Evolutionary conservation across 805 yeast genomes (phyloP).

Genomic region (Candida saitoana): DNA sequence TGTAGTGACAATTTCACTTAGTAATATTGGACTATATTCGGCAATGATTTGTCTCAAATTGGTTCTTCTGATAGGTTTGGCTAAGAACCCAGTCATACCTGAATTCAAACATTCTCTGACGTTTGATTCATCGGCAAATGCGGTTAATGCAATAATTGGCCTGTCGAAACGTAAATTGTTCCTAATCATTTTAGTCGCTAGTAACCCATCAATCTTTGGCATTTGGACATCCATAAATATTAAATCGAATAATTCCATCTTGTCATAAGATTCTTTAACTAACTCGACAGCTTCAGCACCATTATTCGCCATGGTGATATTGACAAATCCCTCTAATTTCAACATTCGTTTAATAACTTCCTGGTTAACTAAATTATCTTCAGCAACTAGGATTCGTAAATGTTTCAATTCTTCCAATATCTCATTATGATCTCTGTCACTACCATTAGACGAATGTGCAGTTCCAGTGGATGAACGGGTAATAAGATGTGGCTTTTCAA

Average conservation of each 20-base stretch:
- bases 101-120: conserved; percentile 77
- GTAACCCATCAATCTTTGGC: conserved; percentile 89
- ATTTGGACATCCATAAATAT: conserved; percentile 97
- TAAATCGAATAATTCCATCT: conserved; percentile 52
- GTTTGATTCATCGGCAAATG: conserved; percentile 90
- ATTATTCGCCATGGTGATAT: conserved; percentile 77
- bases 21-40: conserved; percentile 40
- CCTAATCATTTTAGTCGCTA: conserved; percentile 75
- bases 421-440: conserved; percentile 14
- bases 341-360: conserved; percentile 91
- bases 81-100: conserved; percentile 91
- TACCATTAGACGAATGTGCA: conserved; percentile 29
- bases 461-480: conserved; percentile 52
- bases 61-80: conserved; percentile 80
- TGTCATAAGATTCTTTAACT: conserved; percentile 46
- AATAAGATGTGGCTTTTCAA: conserved; percentile 42
- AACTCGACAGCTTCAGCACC: conserved; percentile 83
- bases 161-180: conserved; percentile 52
- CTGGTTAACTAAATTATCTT: conserved; percentile 90
- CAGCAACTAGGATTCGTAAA: conserved; percentile 74
- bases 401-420: conserved; percentile 26
- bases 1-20: conserved; percentile 31
- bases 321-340: conserved; percentile 69
- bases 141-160: conserved; percentile 93
- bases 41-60: conserved; percentile 56